Conservation (phyloP, 495 filamentous ascomycete species). For the Penicillium arizonense region DNA sequence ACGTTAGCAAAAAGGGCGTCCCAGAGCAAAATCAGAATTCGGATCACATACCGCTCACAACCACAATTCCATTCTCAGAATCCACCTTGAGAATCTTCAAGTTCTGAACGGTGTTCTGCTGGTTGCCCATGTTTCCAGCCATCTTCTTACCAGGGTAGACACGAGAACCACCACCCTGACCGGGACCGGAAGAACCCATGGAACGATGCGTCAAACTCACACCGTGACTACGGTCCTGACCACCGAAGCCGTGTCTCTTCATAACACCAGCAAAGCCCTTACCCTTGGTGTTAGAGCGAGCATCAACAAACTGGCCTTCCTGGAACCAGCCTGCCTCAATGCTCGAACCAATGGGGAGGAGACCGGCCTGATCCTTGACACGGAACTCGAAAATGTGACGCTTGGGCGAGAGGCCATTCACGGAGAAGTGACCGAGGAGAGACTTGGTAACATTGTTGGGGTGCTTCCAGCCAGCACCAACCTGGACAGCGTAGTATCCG, state of each 20-base stretch:
- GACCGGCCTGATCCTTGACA: conserved; percentile 66
- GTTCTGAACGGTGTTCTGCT: conserved; percentile 85
- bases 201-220: conserved; percentile 87
- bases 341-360: conserved; percentile 68
- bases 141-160: conserved; percentile 96
- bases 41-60: conserved; percentile 67
- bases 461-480: conserved; percentile 77
- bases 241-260: conserved; percentile 86
- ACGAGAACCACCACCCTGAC: conserved; percentile 87
- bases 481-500: conserved; percentile 90
- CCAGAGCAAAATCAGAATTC: not conserved
- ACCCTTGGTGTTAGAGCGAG: conserved; percentile 71
- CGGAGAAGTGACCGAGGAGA: conserved; percentile 81
- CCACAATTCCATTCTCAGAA: conserved; percentile 77
- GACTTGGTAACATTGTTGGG: conserved; percentile 74
- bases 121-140: conserved; percentile 90
- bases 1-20: conserved; percentile 7
- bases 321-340: conserved; percentile 84
- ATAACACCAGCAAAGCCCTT: conserved; percentile 96
- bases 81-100: conserved; percentile 86
- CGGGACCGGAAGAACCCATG: conserved; percentile 81
- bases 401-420: conserved; percentile 76
- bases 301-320: conserved; percentile 88
- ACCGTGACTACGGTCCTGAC: conserved; percentile 92
- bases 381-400: conserved; percentile 80